phyloP scores from a whole-genome alignment of 2,329 filamentous ascomycete species.

The Pyricularia sp. region DNA sequence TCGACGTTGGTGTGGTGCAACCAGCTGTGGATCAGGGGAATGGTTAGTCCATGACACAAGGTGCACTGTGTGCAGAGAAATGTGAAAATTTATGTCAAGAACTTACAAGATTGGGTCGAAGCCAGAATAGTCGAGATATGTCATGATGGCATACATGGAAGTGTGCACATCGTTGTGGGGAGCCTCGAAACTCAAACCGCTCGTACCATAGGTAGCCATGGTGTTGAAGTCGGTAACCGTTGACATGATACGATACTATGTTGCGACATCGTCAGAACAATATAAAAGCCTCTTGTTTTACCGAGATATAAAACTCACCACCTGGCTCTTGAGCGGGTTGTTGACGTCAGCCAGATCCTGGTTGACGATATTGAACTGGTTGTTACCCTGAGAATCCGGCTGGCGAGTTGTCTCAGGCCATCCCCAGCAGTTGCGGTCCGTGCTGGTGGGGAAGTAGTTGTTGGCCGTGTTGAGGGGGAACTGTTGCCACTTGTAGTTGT shows the following conservation, averaged over 20 bases:
- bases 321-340: neutral
- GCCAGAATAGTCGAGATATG: slow-evolving; percentile 19
- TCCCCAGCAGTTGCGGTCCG: slow-evolving; percentile 4
- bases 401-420: slow-evolving; percentile 2
- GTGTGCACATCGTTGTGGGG: slow-evolving; percentile 25
- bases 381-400: neutral
- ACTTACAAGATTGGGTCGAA: slow-evolving; percentile 26
- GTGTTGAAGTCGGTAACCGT: slow-evolving; percentile 19
- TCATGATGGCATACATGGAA: slow-evolving; percentile 11
- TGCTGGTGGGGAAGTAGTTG: slow-evolving; percentile 2
- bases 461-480: slow-evolving; percentile 18
- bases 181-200: slow-evolving; percentile 23
- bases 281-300: neutral
- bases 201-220: slow-evolving; percentile 23
- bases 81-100: neutral
- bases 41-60: neutral
- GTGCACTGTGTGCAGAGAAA: too few relatives aligned
- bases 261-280: neutral
- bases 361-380: neutral
- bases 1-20: slow-evolving; percentile 42
- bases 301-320: neutral
- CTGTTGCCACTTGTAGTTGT: slow-evolving; percentile 30
- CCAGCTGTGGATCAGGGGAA: slow-evolving; percentile 12
- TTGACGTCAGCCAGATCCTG: neutral
- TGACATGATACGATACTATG: slow-evolving; percentile 23